Evolutionary conservation across 805 yeast genomes (phyloP).

Genomic region (Myxozyma vanderwaltii): DNA sequence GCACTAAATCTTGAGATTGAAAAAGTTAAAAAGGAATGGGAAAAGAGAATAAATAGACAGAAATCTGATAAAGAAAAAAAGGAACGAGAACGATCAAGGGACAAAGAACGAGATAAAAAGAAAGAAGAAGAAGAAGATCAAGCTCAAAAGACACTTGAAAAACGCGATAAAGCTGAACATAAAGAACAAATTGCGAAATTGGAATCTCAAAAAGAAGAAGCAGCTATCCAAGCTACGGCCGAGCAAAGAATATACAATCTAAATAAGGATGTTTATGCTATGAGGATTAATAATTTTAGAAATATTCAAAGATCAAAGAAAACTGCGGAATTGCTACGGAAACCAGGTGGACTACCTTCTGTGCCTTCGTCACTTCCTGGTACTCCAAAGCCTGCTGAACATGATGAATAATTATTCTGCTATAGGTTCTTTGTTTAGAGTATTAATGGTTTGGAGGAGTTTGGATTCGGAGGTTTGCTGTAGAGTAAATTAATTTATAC

Average conservation of each 20-base stretch:
- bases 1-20: constrained; percentile 42
- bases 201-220: constrained; percentile 27
- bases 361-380: constrained; percentile 38
- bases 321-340: constrained; percentile 40
- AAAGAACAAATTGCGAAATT: constrained; percentile 24
- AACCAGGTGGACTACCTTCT: constrained; percentile 42
- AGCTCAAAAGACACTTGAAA: constrained; percentile 28
- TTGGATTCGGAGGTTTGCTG: background rate
- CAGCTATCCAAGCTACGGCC: constrained; percentile 14
- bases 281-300: constrained; percentile 44
- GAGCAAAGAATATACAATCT: constrained; percentile 48
- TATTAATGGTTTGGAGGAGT: background rate
- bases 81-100: constrained; percentile 29
- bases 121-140: constrained; percentile 25
- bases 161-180: constrained; percentile 36
- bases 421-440: background rate
- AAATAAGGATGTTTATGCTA: constrained; percentile 48
- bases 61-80: constrained; percentile 31
- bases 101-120: constrained; percentile 30
- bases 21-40: constrained; percentile 42
- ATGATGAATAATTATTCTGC: background rate
- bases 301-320: constrained; percentile 39
- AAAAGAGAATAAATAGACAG: constrained; percentile 32
- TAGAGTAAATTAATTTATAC: background rate
- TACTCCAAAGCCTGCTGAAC: constrained; percentile 23